Evolutionary conservation across 371 early-diverging fungal genomes (phyloP).

Genomic region (Haplosporangium sp.): DNA sequence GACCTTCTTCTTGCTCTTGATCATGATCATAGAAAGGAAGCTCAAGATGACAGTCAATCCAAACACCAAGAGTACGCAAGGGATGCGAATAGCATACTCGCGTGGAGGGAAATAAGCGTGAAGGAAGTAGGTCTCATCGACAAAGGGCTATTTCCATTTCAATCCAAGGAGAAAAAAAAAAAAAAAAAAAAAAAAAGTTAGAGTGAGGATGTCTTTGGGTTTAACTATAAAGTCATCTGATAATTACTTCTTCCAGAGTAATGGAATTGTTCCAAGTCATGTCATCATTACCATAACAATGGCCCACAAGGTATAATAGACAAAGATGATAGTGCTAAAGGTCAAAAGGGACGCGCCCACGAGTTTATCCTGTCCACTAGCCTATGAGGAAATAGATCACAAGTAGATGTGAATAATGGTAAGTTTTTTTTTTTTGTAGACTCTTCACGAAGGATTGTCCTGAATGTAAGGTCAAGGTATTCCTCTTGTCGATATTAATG

Average conservation of each 20-base stretch:
- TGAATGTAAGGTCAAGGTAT: background rate
- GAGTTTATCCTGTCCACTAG: slow-evolving; percentile 77
- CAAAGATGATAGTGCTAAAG: slow-evolving; percentile 76
- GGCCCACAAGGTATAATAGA: slow-evolving; percentile 93
- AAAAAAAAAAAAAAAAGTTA: background rate
- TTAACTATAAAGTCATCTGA: background rate
- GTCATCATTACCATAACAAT: slow-evolving; percentile 78
- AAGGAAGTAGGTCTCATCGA: slow-evolving; percentile 84
- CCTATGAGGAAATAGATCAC: slow-evolving; percentile 22
- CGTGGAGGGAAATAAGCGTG: slow-evolving; percentile 86
- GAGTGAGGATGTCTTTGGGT: background rate
- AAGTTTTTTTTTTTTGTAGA: background rate
- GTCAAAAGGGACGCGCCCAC: slow-evolving; percentile 84
- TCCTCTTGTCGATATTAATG: background rate
- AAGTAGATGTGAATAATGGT: background rate
- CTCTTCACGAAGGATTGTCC: background rate
- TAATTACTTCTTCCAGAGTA: background rate
- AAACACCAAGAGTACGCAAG: slow-evolving; percentile 83
- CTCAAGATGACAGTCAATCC: slow-evolving; percentile 81
- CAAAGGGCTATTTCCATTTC: slow-evolving; percentile 80
- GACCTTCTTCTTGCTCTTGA: slow-evolving; percentile 79
- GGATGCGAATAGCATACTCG: slow-evolving; percentile 88
- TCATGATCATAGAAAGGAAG: slow-evolving; percentile 87
- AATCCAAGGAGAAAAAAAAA: background rate
- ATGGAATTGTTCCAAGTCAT: background rate